Percentiles rank a stretch among this genome's conserved stretches.
These are phyloP conservation scores for Hypoxylon sp. DNA, from an alignment of 2,329 filamentous ascomycete genomes.

Conservation along the genomic window DNA sequence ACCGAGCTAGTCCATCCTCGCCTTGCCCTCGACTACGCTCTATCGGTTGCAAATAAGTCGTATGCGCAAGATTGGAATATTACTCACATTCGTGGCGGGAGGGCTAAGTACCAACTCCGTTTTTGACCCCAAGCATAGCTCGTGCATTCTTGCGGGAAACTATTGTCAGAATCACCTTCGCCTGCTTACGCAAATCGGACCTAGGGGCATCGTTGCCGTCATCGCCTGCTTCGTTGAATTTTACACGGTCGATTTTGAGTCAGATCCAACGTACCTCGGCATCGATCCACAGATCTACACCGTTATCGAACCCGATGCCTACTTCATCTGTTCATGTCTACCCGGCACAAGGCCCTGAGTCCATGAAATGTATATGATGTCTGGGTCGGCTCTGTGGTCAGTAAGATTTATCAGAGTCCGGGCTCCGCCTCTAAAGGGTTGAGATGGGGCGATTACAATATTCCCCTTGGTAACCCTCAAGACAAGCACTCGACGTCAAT, in stretches of 20 bases:
- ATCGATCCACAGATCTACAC: background rate
- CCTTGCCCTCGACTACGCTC: constrained; percentile 2
- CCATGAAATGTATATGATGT: background rate
- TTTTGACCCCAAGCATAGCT: background rate
- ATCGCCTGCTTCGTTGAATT: constrained; percentile 2
- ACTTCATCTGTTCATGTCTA: constrained; percentile 19
- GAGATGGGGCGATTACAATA: too few species aligned
- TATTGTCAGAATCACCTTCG: too few species aligned
- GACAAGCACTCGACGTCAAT: too few species aligned
- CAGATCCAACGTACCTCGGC: constrained; percentile 2
- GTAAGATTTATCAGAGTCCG: background rate
- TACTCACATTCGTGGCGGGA: constrained; percentile 2
- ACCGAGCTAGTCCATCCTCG: constrained; percentile 6
- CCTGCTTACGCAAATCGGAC: background rate
- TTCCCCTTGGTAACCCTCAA: too few species aligned
- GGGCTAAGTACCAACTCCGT: background rate
- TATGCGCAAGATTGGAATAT: constrained; percentile 1
- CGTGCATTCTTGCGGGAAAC: too few species aligned
- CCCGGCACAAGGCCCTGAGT: background rate
- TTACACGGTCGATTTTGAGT: background rate
- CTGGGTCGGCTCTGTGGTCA: background rate
- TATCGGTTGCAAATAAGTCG: constrained; percentile 6
- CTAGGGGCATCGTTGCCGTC: constrained; percentile 6
- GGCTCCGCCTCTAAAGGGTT: background rate
- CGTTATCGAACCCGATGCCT: constrained; percentile 3